These are phyloP conservation scores for Pichia cactophila DNA, from an alignment of 1,139 yeast species.

Conservation along the genomic window DNA sequence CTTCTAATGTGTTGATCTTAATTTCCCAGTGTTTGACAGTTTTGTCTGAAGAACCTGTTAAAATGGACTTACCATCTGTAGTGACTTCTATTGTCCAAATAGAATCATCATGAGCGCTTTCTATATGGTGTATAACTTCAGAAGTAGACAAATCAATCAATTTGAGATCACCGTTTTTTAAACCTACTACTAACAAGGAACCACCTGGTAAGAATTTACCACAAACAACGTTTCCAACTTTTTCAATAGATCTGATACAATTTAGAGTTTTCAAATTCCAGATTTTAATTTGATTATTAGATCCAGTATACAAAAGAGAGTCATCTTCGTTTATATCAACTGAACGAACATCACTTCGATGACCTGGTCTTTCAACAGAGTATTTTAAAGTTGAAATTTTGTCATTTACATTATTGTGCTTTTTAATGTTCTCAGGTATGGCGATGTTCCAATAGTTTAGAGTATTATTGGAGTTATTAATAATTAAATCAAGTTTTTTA, in stretches of 20 bases:
- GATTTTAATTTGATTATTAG: constrained; percentile 80
- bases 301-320: constrained; percentile 77
- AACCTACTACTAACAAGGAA: constrained; percentile 78
- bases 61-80: constrained; percentile 74
- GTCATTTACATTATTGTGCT: constrained; percentile 31
- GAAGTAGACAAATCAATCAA: constrained; percentile 84
- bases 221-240: constrained; percentile 78
- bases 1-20: constrained; percentile 43
- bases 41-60: constrained; percentile 94
- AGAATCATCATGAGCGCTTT: constrained; percentile 75
- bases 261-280: constrained; percentile 75
- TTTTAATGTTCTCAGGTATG: constrained; percentile 40
- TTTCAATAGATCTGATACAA: constrained; percentile 76
- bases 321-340: constrained; percentile 77
- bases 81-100: constrained; percentile 89
- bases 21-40: constrained; percentile 85
- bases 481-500: constrained; percentile 49
- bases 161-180: constrained; percentile 79
- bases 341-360: constrained; percentile 81
- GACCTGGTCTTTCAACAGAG: constrained; percentile 72
- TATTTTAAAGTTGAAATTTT: constrained; percentile 47
- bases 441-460: constrained; percentile 60
- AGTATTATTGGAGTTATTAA: constrained; percentile 65
- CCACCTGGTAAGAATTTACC: constrained; percentile 89
- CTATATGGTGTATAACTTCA: constrained; percentile 58